Conservation (phyloP, 495 filamentous ascomycete genomes). For the Lophiotrema nucula region DNA sequence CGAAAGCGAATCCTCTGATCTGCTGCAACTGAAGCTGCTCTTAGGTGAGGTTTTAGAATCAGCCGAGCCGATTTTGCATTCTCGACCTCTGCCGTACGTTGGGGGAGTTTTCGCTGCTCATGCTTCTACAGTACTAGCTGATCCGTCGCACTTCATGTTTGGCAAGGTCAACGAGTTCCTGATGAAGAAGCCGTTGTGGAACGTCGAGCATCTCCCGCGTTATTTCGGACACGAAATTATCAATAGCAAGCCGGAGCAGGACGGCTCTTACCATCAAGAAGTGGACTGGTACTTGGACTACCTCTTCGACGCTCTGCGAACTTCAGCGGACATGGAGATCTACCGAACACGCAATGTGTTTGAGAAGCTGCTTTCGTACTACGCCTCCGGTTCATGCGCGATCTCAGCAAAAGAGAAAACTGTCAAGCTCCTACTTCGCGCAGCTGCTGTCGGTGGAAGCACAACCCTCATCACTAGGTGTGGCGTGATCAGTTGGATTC, state of each 20-base stretch:
- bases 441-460: conserved; percentile 72
- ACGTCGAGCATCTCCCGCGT: conserved; percentile 66
- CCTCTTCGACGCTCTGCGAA: conserved; percentile 67
- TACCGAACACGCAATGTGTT: conserved; percentile 78
- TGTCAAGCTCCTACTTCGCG: conserved; percentile 69
- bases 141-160: conserved; percentile 82
- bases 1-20: conserved; percentile 65
- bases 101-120: conserved; percentile 71
- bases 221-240: conserved; percentile 73
- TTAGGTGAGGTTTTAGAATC: conserved; percentile 77
- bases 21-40: conserved; percentile 70
- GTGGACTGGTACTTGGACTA: conserved; percentile 78
- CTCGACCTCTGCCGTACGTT: conserved; percentile 66
- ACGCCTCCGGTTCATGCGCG: conserved; percentile 63
- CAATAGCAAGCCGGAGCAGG: conserved; percentile 64
- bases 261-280: conserved; percentile 73
- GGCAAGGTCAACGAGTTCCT: conserved; percentile 84
- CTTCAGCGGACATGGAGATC: conserved; percentile 69
- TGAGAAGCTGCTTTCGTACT: conserved; percentile 71
- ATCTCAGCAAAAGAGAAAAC: conserved; percentile 63
- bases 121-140: conserved; percentile 63
- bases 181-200: conserved; percentile 70
- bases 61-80: conserved; percentile 53
- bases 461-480: conserved; percentile 82
- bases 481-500: conserved; percentile 79